Percentiles rank a stretch among this genome's conserved stretches.
Evolutionary conservation across 2,329 filamentous ascomycete species (phyloP).

Genomic region (Hyphodiscus sp.): DNA sequence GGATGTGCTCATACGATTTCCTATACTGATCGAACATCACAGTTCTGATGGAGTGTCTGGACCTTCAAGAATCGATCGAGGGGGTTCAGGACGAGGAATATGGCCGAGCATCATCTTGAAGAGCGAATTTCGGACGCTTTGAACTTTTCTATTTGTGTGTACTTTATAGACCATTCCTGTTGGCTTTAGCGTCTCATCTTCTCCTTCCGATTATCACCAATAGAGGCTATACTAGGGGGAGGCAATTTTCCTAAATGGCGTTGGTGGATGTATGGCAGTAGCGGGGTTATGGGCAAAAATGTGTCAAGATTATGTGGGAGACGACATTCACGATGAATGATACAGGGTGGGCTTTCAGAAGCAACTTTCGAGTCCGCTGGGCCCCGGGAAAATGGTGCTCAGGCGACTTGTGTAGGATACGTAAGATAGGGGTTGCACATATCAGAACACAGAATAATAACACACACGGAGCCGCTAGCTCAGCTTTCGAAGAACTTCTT

Average conservation of each 20-base stretch:
- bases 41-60: constrained; percentile 49
- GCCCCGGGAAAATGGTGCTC: background rate
- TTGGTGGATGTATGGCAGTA: constrained; percentile 2
- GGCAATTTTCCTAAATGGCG: background rate
- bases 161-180: constrained; percentile 4
- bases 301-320: background rate
- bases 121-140: background rate
- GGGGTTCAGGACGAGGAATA: constrained; percentile 5
- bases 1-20: background rate
- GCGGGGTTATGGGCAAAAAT: background rate
- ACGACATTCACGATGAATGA: background rate
- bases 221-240: background rate
- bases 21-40: constrained; percentile 17
- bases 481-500: background rate
- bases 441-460: background rate
- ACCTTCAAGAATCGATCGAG: constrained; percentile 40
- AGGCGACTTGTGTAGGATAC: background rate
- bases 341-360: constrained; percentile 4
- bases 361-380: background rate
- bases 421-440: background rate
- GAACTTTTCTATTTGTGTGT: constrained; percentile 2
- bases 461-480: background rate
- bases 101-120: constrained; percentile 23
- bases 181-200: constrained; percentile 7
- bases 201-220: background rate